A percentile compares a stretch with the other conserved stretches of the same genome.
phyloP scores from a whole-genome alignment of 2,329 filamentous ascomycete species.

The Sclerotinia glacialis region DNA sequence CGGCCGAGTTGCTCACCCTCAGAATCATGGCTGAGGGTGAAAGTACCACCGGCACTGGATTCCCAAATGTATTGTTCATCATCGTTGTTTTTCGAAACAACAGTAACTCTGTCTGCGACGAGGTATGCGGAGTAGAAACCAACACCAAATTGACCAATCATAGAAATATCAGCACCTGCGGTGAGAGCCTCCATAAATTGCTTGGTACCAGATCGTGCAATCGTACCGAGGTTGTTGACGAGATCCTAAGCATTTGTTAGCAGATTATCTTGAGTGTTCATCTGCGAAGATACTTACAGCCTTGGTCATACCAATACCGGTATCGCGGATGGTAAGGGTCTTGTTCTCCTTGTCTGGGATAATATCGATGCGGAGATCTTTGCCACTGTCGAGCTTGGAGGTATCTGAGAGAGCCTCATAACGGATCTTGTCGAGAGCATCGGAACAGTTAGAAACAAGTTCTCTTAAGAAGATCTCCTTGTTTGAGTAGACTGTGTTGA shows the following conservation, averaged over 20 bases:
- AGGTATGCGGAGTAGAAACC: conserved; percentile 99
- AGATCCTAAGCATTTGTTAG: conserved; percentile 67
- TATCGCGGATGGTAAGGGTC: conserved; percentile 95
- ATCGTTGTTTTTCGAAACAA: conserved; percentile 98
- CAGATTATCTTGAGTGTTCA: conserved; percentile 17
- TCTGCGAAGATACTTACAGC: conserved; percentile 65
- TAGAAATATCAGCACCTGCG: conserved; percentile 97
- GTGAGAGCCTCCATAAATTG: conserved; percentile 99
- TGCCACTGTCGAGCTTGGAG: conserved; percentile 93
- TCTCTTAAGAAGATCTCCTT: conserved; percentile 99
- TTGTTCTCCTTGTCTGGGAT: conserved; percentile 97
- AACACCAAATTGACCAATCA: conserved; percentile 99
- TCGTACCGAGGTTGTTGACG: conserved; percentile 99
- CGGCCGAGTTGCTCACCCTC: conserved; percentile 89
- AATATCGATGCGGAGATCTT: conserved; percentile 98
- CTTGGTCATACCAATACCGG: conserved; percentile 99
- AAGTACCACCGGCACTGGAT: conserved; percentile 94
- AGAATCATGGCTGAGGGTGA: conserved; percentile 87
- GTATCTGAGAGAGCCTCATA: conserved; percentile 98
- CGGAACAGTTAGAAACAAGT: conserved; percentile 95
- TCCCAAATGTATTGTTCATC: conserved; percentile 99
- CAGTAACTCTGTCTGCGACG: conserved; percentile 91
- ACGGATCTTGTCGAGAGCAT: conserved; percentile 99
- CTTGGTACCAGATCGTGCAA: conserved; percentile 98
- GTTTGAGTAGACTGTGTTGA: conserved; percentile 99